Evolutionary conservation across 352 stramenopile species (phyloP), one percentile per base, ranked within the genome.

Genomic region (Phytophthora citricola): DNA sequence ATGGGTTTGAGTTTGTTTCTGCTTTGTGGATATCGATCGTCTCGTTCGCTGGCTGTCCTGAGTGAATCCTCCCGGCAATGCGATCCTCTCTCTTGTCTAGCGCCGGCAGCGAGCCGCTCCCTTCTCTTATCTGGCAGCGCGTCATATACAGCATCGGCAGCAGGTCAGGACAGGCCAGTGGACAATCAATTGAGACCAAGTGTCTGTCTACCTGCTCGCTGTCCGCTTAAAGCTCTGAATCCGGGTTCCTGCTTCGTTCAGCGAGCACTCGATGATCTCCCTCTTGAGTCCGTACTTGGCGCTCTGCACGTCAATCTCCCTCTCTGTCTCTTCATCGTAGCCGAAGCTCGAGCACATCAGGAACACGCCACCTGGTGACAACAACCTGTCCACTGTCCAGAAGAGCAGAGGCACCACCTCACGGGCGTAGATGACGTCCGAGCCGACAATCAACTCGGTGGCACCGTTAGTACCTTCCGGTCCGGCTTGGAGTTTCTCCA

Each of bases 301-400:
- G 46, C 79, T 87, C 66, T 90, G 76, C 36, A 58, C 48, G 55
- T 91, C 78, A 55, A 93, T 93, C 60, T 91, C 85, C 22, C 46
- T 58, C 59, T 93, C 83, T 4, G 79, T 92, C 10, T 80, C 75
- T n/a, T 89, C 78, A 57, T 92, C 83, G 54, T 93, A 93, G 10
- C 70, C 62, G 38, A 82, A 83, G 66, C 85, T 93, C 8, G 83
- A 91, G 68, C 81, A 90, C 85, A 93, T 92, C 53, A 93, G 76
- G 48, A 91, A 93, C 0, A 73, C 50, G 15, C 49, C 73, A 15
- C 29, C 31, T 3, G 27, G 38, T 7, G 65, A 71, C 1, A 93
- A 68, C 22, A 93, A 58, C 7, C 73, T 74, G 55, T 93, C 75
- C 9, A 93, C 81, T 0, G 79, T 93, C 85, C 85, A 93, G 61